These are phyloP conservation scores for Hymenoscyphus linearis DNA, from an alignment of 2,329 filamentous ascomycete genomes.

Conservation along the genomic window DNA sequence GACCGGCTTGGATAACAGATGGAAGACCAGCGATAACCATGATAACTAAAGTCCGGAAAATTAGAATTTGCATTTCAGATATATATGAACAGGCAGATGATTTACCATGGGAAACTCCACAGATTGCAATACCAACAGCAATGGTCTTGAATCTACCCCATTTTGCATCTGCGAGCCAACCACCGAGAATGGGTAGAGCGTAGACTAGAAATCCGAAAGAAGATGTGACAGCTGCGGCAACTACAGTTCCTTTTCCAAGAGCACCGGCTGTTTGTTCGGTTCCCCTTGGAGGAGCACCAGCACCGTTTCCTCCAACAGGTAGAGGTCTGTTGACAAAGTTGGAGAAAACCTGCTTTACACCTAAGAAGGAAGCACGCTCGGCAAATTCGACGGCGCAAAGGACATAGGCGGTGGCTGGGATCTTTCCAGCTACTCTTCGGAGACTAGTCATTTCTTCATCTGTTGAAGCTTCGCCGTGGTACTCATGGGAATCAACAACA, in stretches of 20 bases:
- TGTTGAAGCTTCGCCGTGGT: slow-evolving; percentile 34
- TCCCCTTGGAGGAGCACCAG: slow-evolving; percentile 34
- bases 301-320: slow-evolving; percentile 40
- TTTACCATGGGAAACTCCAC: slow-evolving; percentile 50
- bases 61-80: not conserved
- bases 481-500: not conserved
- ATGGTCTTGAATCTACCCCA: slow-evolving; percentile 64
- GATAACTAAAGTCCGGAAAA: slow-evolving; percentile 36
- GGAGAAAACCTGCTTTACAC: slow-evolving; percentile 52
- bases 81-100: not conserved
- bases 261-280: slow-evolving; percentile 44
- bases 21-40: slow-evolving; percentile 59
- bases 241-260: slow-evolving; percentile 51
- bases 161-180: slow-evolving; percentile 56
- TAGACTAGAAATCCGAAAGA: slow-evolving; percentile 48
- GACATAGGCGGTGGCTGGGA: slow-evolving; percentile 23
- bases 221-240: slow-evolving; percentile 46
- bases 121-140: slow-evolving; percentile 39
- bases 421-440: slow-evolving; percentile 55
- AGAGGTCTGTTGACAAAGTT: slow-evolving; percentile 60
- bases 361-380: slow-evolving; percentile 76
- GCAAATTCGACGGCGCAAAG: slow-evolving; percentile 70
- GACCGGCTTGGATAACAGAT: slow-evolving; percentile 53
- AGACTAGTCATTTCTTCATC: slow-evolving; percentile 57
- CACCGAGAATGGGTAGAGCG: slow-evolving; percentile 44